Base-by-base conservation (phyloP, 768 basidiomycete genomes). In the Mycena leptocephala region DNA sequence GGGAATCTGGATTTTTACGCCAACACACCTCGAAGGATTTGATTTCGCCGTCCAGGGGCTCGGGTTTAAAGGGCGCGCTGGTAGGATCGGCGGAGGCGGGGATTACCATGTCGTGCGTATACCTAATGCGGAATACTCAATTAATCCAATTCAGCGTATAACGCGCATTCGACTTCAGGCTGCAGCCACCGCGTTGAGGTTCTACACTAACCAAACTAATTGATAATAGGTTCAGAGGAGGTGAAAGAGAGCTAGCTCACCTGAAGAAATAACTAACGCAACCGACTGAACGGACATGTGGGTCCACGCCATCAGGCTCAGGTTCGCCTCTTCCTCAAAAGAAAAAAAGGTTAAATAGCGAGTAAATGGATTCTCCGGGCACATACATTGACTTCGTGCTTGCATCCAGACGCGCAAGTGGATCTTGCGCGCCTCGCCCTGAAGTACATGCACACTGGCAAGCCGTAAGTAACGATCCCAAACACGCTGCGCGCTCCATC, bases 21-120 rank as follows among this genome's bases (percentile, higher is more conserved):
- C n/a, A n/a, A n/a, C n/a, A n/a, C 70, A 97, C 97, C 86, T 96
- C 92, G 79, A 99, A 99, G 1, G 91, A 93, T 82, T 98, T 97
- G 2, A 98, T 98, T 82, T 99, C 98, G 30, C 96, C 97, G 78
- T 99, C 98, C 26, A 91, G 87, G 0, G 97, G 96, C 65, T 88
- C 88, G 9, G 96, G 96, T 59, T 87, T 86, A 76, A 94, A 91
- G 20, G 88, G 84, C n/a, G n/a, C n/a, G n/a, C n/a, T n/a, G 18
- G 86, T 83, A 22, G 89, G 81, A 77, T 92, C 88, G 18, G 80
- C 81, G 39, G 83, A 85, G 8, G 86, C 76, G 0, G 96, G 96
- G 26, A 98, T 89, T 59, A 85, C 83, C 61, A 99, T 87, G 79
- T 99, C 96, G 80, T 97, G 99, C 26, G 94, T 87, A 81, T 95